Base-by-base conservation (phyloP, 805 yeast species). In the Kodamaea kakaduensis region DNA sequence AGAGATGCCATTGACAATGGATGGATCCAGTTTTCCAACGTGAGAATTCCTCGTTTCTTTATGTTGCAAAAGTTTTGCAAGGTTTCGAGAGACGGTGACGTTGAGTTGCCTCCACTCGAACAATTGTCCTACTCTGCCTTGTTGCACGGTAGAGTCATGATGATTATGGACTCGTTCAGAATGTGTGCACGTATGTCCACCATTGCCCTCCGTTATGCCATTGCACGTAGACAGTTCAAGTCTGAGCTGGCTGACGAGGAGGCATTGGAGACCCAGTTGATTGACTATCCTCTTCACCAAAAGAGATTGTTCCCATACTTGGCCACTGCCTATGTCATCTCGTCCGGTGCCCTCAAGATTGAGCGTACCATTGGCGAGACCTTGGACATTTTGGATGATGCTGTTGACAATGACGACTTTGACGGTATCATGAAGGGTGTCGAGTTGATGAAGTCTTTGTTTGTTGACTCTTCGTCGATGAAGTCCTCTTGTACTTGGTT, bases 1-100 rank as follows among this genome's bases (percentile, higher is more conserved):
- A 74, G 96, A 52, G 93, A 88, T 52, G 96, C 95, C 39, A 84
- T 89, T 46, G 97, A 89, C 55, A 89, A 89, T 59, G 97, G 97
- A 36, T 89, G 96, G 96, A 85, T 89, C 52, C 96, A 88, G 63
- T 89, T 84, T 64, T 70, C 84, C 32, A 71, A 81, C 48, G 96
- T 87, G 34, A 71, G 79, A 33, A 84, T 89, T 44, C 97, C 97
- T 37, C 75, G 88, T 43, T 81, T 74, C 54, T 84, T 73, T 60
- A 79, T 89, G 93, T 67, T 89, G 50, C 78, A 80, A 59, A 84
- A 81, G 59, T 88, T 81, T 61, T 76, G 88, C 35, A 73, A 77
- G 52, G 85, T 89, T 36, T 67, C 68, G 29, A 61, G 70, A n/a
- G 75, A 77, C 14, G 89, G 89, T 28, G 75, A 75, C 32, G 94